Evolutionary conservation across 192 early-diverging fungal genomes (phyloP), one percentile per base, ranked within the genome.

Genomic region (Dissophora ornata): DNA sequence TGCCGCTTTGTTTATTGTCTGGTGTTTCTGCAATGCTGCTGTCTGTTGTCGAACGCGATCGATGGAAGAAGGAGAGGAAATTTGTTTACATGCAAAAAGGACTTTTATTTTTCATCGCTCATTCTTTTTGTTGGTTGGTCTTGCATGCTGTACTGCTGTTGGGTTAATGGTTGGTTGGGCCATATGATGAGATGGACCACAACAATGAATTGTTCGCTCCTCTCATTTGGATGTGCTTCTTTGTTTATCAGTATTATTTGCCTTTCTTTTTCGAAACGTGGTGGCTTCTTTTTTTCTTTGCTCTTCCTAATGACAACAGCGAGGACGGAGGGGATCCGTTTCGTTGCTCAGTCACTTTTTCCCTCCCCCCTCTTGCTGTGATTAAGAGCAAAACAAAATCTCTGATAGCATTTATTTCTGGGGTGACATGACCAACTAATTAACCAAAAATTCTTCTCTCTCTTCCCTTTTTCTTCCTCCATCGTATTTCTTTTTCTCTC

Each of bases 241-340:
- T 45, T 45, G 44, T 45, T 45, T 45, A 45, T 45, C 44, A 45
- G 36, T 38, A 38, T 38, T 38, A 13, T 38, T 6, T 38, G 36
- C 13, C 13, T 13, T 38, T 38, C 36, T 38, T 16, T 45, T 45
- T n/a, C 44, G 44, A 45, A 45, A 45, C 44, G 44, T 45, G 44
- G 10, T 13, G 36, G 36, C 36, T 45, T 16, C 4, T 45, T 45
- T 45, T 10, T n/a, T n/a, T 16, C 6, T 45, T 45, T 45, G 44
- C 15, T n/a, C n/a, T 18, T n/a, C n/a, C n/a, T n/a, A n/a, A n/a
- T n/a, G n/a, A n/a, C n/a, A n/a, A n/a, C n/a, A n/a, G n/a, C n/a
- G n/a, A n/a, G n/a, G n/a, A 38, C 7, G 36, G 36, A 45, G 6
- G 44, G 4, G 44, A n/a, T 18, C 18, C 44, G 9, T n/a, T 45